Percentiles rank a stretch among this genome's conserved stretches.
These are phyloP conservation scores for Syzygium aqueum DNA, from an alignment of 345 rosid genomes.

Conservation along the genomic window DNA sequence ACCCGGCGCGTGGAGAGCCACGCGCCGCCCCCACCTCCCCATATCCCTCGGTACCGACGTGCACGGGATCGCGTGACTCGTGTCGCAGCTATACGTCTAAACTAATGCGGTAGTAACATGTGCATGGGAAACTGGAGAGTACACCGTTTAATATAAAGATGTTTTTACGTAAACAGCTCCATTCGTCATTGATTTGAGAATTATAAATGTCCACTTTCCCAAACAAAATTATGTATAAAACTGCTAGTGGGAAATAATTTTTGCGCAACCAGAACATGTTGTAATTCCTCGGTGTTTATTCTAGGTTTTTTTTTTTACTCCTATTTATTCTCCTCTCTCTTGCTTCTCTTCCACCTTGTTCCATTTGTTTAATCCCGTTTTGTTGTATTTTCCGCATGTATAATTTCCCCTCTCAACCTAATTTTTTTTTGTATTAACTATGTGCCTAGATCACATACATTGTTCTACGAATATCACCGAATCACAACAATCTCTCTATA, in stretches of 20 bases:
- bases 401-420: neutral
- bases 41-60: constrained; percentile 70
- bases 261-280: neutral
- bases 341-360: neutral
- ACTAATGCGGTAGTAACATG: constrained; percentile 11
- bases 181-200: neutral
- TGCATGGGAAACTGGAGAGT: neutral
- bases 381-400: neutral
- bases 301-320: neutral
- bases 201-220: neutral
- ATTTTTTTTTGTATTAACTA: neutral
- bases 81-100: constrained; percentile 16
- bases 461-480: neutral
- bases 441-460: neutral
- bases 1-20: constrained; percentile 2
- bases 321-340: neutral
- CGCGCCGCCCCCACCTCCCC: constrained; percentile 28
- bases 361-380: neutral
- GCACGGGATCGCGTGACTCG: constrained; percentile 48
- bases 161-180: neutral
- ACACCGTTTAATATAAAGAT: neutral
- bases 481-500: neutral
- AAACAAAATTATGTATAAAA: neutral
- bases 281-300: neutral
- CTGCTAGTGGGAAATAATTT: neutral